phyloP scores from a whole-genome alignment of 176 grass and related monocot species.

The Poa annua region DNA sequence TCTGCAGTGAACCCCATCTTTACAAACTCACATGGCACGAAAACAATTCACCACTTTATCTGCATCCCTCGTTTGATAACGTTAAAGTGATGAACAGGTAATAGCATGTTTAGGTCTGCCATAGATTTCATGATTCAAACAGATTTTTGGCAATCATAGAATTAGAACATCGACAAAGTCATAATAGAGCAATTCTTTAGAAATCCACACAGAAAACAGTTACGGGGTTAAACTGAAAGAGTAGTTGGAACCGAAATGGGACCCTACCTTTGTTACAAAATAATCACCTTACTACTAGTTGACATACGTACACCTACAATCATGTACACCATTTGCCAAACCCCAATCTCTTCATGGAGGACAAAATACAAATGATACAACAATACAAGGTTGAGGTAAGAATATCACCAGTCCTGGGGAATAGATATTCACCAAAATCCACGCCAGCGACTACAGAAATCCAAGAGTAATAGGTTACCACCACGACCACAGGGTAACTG shows the following conservation, averaged over 20 bases:
- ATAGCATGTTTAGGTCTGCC: neutral
- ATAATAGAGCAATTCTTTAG: neutral
- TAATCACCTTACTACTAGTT: conserved; percentile 48
- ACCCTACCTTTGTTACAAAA: conserved; percentile 50
- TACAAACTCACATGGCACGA: conserved; percentile 15
- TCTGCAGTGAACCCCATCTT: neutral
- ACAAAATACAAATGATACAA: conserved; percentile 30
- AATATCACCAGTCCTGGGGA: conserved; percentile 33
- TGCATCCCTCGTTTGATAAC: neutral
- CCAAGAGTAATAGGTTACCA: conserved; percentile 18
- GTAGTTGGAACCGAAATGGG: conserved; percentile 29
- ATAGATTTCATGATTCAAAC: conserved; percentile 6
- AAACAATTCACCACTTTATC: conserved; percentile 1
- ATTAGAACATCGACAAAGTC: conserved; percentile 14
- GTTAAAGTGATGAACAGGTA: neutral
- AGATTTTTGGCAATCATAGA: conserved; percentile 13
- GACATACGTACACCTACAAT: conserved; percentile 46
- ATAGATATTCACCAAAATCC: conserved; percentile 27
- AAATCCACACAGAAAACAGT: conserved; percentile 42
- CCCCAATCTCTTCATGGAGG: conserved; percentile 32
- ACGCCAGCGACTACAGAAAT: conserved; percentile 19
- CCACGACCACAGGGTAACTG: conserved; percentile 23
- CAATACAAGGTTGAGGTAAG: conserved; percentile 38
- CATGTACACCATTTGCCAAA: conserved; percentile 51
- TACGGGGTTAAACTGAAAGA: conserved; percentile 29